phyloP scores from a whole-genome alignment of 192 early-diverging fungal genomes.

The Mortierella alpina region DNA sequence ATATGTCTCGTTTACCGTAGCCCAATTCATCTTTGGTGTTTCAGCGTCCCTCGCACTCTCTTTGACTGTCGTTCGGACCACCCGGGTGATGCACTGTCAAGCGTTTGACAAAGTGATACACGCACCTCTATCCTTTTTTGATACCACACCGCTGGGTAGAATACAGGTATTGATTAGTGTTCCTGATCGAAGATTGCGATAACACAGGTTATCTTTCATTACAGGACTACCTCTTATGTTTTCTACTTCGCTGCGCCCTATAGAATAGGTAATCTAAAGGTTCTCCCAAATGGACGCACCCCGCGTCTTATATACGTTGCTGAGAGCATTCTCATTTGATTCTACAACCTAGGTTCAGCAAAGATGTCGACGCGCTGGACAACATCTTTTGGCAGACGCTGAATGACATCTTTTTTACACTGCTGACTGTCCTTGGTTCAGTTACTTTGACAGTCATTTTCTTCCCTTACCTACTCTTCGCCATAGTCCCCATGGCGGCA shows the following conservation, averaged over 20 bases:
- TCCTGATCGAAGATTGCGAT: no score
- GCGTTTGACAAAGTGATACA: constrained; percentile 66
- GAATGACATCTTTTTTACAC: constrained; percentile 26
- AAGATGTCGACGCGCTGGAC: constrained; percentile 80
- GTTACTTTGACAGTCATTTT: constrained; percentile 61
- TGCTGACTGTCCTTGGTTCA: constrained; percentile 36
- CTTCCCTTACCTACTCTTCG: constrained; percentile 71
- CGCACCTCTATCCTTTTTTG: constrained; percentile 86
- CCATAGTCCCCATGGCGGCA: constrained; percentile 72
- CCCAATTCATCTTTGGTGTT: constrained; percentile 5
- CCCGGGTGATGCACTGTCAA: constrained; percentile 62
- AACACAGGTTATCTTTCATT: background rate
- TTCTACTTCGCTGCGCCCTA: background rate
- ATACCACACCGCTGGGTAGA: constrained; percentile 83
- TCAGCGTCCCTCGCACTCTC: constrained; percentile 14
- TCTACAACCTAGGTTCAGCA: constrained; percentile 57
- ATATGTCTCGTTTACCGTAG: constrained; percentile 5
- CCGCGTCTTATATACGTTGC: no score
- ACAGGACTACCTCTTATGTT: background rate
- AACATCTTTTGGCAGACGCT: constrained; percentile 56
- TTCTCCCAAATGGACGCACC: no score
- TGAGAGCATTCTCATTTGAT: background rate
- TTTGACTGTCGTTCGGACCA: constrained; percentile 60
- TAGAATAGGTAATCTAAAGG: no score
- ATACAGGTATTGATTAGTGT: constrained; percentile 57